phyloP scores from a whole-genome alignment of 202 grass and related monocot genomes.

The Hordeum pubiflorum region DNA sequence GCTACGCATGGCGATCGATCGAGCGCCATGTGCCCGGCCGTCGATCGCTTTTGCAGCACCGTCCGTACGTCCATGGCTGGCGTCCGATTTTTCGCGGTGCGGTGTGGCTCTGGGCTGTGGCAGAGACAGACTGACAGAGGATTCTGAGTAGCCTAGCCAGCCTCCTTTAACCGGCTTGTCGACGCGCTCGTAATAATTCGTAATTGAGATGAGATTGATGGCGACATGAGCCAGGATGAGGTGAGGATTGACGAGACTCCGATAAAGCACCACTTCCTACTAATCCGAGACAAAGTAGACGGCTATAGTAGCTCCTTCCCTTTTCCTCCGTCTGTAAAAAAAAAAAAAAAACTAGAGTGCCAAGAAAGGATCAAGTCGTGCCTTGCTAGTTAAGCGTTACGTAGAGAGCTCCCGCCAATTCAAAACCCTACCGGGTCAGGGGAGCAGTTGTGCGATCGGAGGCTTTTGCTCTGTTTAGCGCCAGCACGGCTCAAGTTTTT shows the following conservation, averaged over 20 bases:
- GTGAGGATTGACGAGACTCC: not conserved
- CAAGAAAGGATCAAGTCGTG: not conserved
- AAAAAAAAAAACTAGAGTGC: not conserved
- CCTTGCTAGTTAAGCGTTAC: slow-evolving; percentile 14
- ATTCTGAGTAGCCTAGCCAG: no score
- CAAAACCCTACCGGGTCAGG: not conserved
- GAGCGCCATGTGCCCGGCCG: not conserved
- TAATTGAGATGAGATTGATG: not conserved
- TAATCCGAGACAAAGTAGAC: not conserved
- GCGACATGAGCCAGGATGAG: not conserved
- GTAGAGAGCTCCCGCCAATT: not conserved
- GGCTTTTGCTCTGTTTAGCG: not conserved
- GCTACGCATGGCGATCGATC: not conserved
- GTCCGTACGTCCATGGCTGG: not conserved
- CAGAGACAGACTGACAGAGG: not conserved
- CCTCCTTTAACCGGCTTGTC: not conserved
- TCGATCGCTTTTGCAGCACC: not conserved
- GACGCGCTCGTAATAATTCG: not conserved
- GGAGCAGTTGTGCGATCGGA: not conserved
- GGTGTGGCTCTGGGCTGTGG: not conserved
- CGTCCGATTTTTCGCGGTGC: not conserved
- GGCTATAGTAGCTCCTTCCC: not conserved
- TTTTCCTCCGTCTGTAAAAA: not conserved
- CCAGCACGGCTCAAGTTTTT: not conserved
- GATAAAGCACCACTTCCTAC: not conserved